Conservation (phyloP, 306 rosid genomes). For the Lagenaria siceraria region DNA sequence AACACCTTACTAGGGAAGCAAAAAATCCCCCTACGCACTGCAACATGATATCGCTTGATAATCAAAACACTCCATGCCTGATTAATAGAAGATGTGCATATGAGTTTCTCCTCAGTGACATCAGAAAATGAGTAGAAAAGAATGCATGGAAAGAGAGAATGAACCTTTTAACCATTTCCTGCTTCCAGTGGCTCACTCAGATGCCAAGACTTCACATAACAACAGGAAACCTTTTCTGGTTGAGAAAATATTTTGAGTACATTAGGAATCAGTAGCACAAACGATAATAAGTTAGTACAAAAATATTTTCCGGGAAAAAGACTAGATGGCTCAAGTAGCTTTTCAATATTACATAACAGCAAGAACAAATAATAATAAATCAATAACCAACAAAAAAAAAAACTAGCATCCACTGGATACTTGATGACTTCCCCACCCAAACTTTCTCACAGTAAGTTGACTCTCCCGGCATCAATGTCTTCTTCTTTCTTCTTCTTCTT, state of each 20-base stretch:
- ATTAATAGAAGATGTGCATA: background rate
- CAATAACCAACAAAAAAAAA: background rate
- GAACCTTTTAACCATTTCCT: conserved; percentile 9
- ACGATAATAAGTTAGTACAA: background rate
- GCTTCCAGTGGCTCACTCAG: background rate
- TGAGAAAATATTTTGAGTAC: background rate
- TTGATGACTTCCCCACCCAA: background rate
- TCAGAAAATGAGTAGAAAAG: background rate
- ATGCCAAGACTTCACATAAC: conserved; percentile 4
- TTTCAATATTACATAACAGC: background rate
- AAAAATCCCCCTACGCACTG: conserved; percentile 65
- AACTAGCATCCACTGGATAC: background rate
- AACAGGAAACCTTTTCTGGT: background rate
- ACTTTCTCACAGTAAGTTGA: background rate
- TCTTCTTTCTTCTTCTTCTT: background rate
- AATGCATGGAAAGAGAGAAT: background rate
- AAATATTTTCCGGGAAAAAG: background rate
- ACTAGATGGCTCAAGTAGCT: background rate
- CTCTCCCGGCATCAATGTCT: background rate
- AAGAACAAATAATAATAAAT: background rate
- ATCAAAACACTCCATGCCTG: conserved; percentile 9
- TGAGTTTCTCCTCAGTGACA: background rate
- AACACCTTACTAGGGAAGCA: conserved; percentile 57
- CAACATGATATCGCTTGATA: conserved; percentile 13
- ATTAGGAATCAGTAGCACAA: background rate